phyloP scores from a whole-genome alignment of 805 yeast genomes.

The Candida vartiovaarae region DNA sequence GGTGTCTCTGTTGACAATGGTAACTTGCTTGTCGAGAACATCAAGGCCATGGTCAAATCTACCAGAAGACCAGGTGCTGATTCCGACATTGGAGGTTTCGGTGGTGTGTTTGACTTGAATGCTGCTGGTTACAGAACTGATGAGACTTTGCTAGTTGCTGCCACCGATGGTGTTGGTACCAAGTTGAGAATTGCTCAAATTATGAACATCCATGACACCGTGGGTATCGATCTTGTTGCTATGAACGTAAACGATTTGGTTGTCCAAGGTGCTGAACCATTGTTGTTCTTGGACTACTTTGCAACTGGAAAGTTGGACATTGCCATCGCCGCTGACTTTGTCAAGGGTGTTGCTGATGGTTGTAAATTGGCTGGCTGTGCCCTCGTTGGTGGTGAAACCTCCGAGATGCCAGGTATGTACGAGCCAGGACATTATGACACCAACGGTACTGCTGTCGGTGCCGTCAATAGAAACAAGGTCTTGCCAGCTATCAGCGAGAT shows the following conservation, averaged over 20 bases:
- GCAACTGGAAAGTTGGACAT: constrained; percentile 92
- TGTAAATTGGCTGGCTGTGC: constrained; percentile 96
- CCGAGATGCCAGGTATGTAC: constrained; percentile 99
- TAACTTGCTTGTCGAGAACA: constrained; percentile 79
- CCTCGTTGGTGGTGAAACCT: constrained; percentile 96
- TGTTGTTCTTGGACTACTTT: constrained; percentile 90
- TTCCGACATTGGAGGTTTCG: constrained; percentile 97
- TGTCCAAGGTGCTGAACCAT: constrained; percentile 98
- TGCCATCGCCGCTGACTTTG: constrained; percentile 78
- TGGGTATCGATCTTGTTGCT: constrained; percentile 96
- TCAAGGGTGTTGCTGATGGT: constrained; percentile 93
- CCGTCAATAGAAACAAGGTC: constrained; percentile 68
- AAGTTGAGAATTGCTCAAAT: constrained; percentile 91
- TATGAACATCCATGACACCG: constrained; percentile 87
- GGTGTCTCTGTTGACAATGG: constrained; percentile 99
- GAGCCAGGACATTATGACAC: constrained; percentile 94
- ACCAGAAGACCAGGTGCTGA: constrained; percentile 96
- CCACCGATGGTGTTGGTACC: constrained; percentile 99
- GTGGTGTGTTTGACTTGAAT: constrained; percentile 89
- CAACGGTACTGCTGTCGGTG: constrained; percentile 98
- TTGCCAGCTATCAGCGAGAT: constrained; percentile 66
- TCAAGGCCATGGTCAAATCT: constrained; percentile 84
- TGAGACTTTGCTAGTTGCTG: constrained; percentile 84
- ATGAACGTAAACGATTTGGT: constrained; percentile 98
- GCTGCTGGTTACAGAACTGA: constrained; percentile 70